phyloP scores from a whole-genome alignment of 2,329 filamentous ascomycete species.

The Trichoderma lentiforme region DNA sequence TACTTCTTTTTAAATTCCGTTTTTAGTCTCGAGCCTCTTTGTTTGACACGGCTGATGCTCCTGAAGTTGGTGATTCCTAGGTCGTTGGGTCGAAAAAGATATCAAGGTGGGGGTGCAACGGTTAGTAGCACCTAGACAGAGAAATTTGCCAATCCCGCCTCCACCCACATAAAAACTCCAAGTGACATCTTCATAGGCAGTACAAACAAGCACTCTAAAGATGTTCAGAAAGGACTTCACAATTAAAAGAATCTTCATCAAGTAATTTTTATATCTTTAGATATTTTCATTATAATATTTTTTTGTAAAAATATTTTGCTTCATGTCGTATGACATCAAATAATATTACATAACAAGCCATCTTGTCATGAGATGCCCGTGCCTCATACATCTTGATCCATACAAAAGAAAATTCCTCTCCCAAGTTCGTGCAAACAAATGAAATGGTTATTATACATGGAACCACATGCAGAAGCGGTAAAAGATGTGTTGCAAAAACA shows the following conservation, averaged over 20 bases:
- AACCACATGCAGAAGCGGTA: not conserved
- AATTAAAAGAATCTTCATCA: not conserved
- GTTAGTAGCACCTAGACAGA: not conserved
- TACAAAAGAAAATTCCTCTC: not conserved
- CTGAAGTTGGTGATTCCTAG: not conserved
- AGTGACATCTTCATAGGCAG: not conserved
- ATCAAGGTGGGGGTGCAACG: not conserved
- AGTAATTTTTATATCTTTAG: not conserved
- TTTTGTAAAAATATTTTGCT: not conserved
- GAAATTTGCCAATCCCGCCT: slow-evolving; percentile 1
- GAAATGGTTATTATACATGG: slow-evolving; percentile 4
- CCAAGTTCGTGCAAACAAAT: not conserved
- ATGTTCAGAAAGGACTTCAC: not conserved
- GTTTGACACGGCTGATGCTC: not conserved
- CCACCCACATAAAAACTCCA: not conserved
- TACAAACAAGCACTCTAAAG: not conserved
- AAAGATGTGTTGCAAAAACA: not conserved
- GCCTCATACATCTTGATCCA: slow-evolving; percentile 4
- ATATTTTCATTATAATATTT: not conserved
- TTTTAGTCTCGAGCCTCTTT: not conserved
- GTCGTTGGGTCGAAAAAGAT: not conserved
- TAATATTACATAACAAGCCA: slow-evolving; percentile 11
- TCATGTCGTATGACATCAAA: not conserved
- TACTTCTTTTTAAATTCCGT: not conserved
- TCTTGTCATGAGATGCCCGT: slow-evolving; percentile 7